Conservation (phyloP, 805 yeast genomes). For the Myxozyma geophila region DNA sequence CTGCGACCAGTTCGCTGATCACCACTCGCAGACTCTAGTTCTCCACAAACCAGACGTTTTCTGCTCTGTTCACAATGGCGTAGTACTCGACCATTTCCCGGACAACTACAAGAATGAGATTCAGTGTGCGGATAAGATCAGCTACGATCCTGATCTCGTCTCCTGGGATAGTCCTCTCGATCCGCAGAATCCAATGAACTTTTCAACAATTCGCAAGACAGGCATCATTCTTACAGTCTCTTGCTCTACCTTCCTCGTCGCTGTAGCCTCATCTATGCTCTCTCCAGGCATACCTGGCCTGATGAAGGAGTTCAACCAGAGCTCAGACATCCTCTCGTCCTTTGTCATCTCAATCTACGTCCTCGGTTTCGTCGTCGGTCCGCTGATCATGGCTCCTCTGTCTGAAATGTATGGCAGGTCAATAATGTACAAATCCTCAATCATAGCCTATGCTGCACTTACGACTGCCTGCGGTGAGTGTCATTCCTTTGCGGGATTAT, state of each 20-base stretch:
- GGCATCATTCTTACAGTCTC: constrained; percentile 15
- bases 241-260: constrained; percentile 40
- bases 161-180: constrained; percentile 47
- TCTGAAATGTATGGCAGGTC: constrained; percentile 69
- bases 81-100: too few relatives aligned
- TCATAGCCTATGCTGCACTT: constrained; percentile 54
- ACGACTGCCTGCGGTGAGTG: constrained; percentile 69
- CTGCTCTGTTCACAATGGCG: too few relatives aligned
- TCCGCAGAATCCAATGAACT: constrained; percentile 42
- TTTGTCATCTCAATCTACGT: constrained; percentile 63
- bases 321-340: constrained; percentile 47
- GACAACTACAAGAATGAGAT: too few relatives aligned
- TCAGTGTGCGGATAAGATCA: too few relatives aligned
- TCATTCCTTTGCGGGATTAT: constrained; percentile 58
- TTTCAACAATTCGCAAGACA: constrained; percentile 11
- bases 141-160: constrained; percentile 24
- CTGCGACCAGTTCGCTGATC: too few relatives aligned
- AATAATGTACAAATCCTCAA: constrained; percentile 56
- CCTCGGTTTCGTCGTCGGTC: constrained; percentile 74
- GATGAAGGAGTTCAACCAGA: constrained; percentile 51
- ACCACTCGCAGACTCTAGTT: too few relatives aligned
- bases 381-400: constrained; percentile 65
- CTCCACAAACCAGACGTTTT: too few relatives aligned
- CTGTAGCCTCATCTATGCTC: constrained; percentile 64
- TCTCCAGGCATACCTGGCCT: constrained; percentile 64